phyloP scores from a whole-genome alignment of 306 rosid species.

The Fragaria iinumae region DNA sequence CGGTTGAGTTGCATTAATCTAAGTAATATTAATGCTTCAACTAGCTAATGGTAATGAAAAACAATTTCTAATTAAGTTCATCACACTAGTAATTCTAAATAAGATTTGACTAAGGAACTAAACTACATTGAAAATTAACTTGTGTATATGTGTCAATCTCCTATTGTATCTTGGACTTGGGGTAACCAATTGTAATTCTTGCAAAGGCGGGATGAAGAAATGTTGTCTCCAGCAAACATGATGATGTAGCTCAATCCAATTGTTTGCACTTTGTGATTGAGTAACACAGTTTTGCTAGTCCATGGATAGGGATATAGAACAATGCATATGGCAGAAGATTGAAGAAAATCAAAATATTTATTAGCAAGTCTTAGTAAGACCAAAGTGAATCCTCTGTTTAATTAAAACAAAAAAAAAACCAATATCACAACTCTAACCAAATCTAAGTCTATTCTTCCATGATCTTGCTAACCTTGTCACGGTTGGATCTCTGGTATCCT shows the following conservation, averaged over 20 bases:
- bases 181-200: neutral
- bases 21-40: neutral
- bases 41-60: neutral
- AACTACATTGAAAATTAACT: neutral
- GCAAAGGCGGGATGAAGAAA: neutral
- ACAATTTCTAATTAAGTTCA: neutral
- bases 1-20: neutral
- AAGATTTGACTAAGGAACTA: neutral
- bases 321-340: neutral
- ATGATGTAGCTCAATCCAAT: neutral
- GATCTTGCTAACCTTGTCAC: neutral
- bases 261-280: neutral
- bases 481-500: neutral
- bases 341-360: neutral
- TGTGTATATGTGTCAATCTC: neutral
- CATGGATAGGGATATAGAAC: neutral
- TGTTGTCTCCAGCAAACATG: neutral
- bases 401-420: neutral
- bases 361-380: neutral
- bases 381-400: no score
- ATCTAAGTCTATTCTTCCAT: neutral
- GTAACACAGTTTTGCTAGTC: neutral
- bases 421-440: neutral
- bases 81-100: neutral
- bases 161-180: neutral